A percentile compares a stretch with the other conserved stretches of the same genome.
phyloP scores from a whole-genome alignment of 306 rosid species.

The Coriaria nepalensis region DNA sequence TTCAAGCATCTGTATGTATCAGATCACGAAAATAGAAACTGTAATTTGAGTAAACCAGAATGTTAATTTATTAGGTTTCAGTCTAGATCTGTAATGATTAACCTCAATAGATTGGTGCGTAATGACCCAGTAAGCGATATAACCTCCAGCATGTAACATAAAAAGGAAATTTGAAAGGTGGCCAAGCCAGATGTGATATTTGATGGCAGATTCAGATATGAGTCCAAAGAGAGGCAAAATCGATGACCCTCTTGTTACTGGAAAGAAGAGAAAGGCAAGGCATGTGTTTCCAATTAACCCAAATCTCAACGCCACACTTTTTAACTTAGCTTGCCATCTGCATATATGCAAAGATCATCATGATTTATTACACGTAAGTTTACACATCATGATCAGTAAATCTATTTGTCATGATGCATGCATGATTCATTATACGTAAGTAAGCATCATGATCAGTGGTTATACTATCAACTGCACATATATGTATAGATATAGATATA shows the following conservation, averaged over 20 bases:
- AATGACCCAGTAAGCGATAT: constrained; percentile 46
- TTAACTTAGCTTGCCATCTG: constrained; percentile 60
- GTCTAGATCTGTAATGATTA: neutral
- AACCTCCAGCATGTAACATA: constrained; percentile 37
- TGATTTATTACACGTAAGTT: neutral
- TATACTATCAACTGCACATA: too few relatives aligned
- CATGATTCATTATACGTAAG: too few relatives aligned
- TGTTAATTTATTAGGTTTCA: neutral
- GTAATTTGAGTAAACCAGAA: neutral
- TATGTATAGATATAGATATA: too few relatives aligned
- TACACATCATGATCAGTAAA: too few relatives aligned
- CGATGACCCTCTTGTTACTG: constrained; percentile 53
- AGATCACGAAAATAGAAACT: neutral
- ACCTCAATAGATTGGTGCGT: constrained; percentile 19
- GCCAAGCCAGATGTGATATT: constrained; percentile 65
- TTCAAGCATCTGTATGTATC: constrained; percentile 17
- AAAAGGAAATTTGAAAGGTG: constrained; percentile 50
- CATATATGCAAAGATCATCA: neutral
- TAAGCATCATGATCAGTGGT: too few relatives aligned
- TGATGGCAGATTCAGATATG: constrained; percentile 56
- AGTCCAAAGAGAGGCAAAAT: constrained; percentile 45
- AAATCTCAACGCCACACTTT: constrained; percentile 51
- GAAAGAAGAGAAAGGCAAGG: constrained; percentile 76
- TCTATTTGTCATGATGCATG: too few relatives aligned
- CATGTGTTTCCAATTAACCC: constrained; percentile 61